phyloP scores from a whole-genome alignment of 495 filamentous ascomycete genomes.

The Evernia prunastri region DNA sequence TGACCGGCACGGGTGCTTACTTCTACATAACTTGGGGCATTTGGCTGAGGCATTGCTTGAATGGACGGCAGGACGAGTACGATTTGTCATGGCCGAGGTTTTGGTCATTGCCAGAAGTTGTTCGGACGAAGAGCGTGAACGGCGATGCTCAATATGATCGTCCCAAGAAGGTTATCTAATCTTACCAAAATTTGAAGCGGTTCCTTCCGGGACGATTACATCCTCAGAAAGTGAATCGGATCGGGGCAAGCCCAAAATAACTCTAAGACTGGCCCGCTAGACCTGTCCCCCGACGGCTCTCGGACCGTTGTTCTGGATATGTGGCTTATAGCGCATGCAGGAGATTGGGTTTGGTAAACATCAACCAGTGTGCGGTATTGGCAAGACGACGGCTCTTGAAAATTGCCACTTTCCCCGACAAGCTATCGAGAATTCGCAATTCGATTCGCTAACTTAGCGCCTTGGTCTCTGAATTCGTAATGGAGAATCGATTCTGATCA shows the following conservation, averaged over 20 bases:
- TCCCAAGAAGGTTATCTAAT: constrained; percentile 46
- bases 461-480: no score
- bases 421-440: no score
- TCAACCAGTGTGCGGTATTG: background rate
- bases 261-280: background rate
- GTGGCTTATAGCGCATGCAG: background rate
- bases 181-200: constrained; percentile 29
- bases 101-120: constrained; percentile 61
- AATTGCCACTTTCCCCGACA: background rate
- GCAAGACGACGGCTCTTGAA: background rate
- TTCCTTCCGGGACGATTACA: background rate
- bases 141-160: constrained; percentile 22
- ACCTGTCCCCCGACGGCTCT: background rate
- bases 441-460: no score
- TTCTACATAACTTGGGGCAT: constrained; percentile 82
- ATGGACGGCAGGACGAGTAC: constrained; percentile 69
- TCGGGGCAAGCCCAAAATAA: background rate
- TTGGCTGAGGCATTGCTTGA: constrained; percentile 76
- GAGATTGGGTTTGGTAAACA: background rate
- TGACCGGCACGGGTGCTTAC: constrained; percentile 67
- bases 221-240: background rate
- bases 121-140: constrained; percentile 36
- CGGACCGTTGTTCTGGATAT: background rate
- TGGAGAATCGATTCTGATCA: no score
- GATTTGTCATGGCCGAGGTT: constrained; percentile 64